Evolutionary conservation across 2,329 filamentous ascomycete species (phyloP), one percentile per base, ranked within the genome.

Genomic region (Curvularia lunata): DNA sequence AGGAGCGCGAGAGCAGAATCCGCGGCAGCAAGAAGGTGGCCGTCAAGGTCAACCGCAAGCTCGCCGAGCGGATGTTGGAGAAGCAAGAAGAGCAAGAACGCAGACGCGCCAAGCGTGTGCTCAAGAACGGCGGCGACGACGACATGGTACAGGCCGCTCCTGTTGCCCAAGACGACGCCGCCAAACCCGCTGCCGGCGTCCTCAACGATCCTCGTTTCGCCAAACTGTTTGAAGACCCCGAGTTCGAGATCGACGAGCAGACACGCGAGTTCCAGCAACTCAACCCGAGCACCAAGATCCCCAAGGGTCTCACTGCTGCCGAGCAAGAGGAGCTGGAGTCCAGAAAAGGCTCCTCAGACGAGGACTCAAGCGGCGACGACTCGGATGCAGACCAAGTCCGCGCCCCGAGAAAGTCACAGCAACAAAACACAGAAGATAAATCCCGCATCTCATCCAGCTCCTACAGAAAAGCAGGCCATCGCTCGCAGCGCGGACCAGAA

Each of bases 1-100:
- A 97, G 80, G 93, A 98, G 79, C 88, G 95, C n/a, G 91, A 95
- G 72, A 96, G 89, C 75, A 86, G 95, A 66, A 98, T 99, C 71
- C 87, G 95, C 68, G 93, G 94, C 64, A 92, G 88, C 78, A 97
- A 97, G 82, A 97, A 97, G 83, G 90, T 96, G 7, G 77, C 82
- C 13, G 86, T 87, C 82, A 98, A 97, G 83, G 92, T 99, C 80
- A 99, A 99, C 77, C 87, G 92, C 72, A 84, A 79, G 64, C 77
- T 88, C 46, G 86, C 86, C n/a, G 86, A 88, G 75, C 84, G 81
- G 68, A 79, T 89, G 59, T 74, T 86, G 42, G 89, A 85, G 64
- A 78, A 91, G 63, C 90, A 90, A 59, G 89, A 94, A 73, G 92
- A 90, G 75, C 79, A 79, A 52, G 81, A 83, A 58, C 73, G 78